Conservation (phyloP, 306 rosid genomes). For the Canavalia ensiformis region DNA sequence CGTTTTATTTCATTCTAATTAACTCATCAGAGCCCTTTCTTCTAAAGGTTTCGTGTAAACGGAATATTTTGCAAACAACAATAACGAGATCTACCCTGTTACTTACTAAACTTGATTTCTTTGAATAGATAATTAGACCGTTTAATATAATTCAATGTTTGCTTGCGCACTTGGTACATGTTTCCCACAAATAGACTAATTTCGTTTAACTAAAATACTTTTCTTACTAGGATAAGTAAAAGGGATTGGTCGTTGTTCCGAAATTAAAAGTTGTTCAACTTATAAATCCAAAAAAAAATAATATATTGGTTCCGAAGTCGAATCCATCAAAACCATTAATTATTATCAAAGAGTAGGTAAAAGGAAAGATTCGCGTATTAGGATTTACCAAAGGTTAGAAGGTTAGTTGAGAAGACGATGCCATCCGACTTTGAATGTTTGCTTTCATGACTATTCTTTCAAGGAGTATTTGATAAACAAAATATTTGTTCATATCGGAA, state of each 20-base stretch:
- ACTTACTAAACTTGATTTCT: conserved; percentile 46
- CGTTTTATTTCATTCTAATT: conserved; percentile 29
- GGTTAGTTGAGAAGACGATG: conserved; percentile 55
- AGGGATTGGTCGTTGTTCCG: conserved; percentile 47
- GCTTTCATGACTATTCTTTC: conserved; percentile 30
- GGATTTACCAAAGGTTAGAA: conserved; percentile 43
- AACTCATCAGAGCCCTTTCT: conserved; percentile 3
- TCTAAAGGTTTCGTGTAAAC: conserved; percentile 47
- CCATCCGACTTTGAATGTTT: conserved; percentile 36
- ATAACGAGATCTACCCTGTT: conserved; percentile 30
- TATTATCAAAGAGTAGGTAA: conserved; percentile 53
- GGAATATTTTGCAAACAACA: conserved; percentile 40
- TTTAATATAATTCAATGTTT: conserved; percentile 18
- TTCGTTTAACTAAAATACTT: conserved; percentile 42
- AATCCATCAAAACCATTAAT: conserved; percentile 34
- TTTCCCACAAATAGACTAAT: conserved; percentile 36
- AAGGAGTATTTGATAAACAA: too few species aligned
- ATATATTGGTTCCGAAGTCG: conserved; percentile 19
- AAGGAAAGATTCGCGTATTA: conserved; percentile 38
- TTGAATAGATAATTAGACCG: conserved; percentile 14
- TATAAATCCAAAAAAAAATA: conserved; percentile 13
- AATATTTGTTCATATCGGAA: too few species aligned
- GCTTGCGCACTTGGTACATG: conserved; percentile 29
- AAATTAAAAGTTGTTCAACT: conserved; percentile 52
- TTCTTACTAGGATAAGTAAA: conserved; percentile 27